Evolutionary conservation across 441 rosid species (phyloP).

Genomic region (Rhodomyrtus psidioides): DNA sequence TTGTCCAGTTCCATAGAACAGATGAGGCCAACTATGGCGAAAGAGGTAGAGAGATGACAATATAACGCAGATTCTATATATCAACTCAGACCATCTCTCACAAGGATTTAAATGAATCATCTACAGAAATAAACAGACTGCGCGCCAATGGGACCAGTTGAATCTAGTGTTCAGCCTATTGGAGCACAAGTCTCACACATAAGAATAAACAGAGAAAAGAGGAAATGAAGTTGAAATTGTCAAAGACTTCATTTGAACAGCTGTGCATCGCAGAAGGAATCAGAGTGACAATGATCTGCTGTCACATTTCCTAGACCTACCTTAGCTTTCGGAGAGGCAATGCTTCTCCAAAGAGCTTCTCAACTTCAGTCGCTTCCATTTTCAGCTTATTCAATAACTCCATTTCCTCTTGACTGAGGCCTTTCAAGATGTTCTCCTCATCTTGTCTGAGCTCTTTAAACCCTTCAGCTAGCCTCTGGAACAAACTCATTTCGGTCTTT

Average conservation of each 20-base stretch:
- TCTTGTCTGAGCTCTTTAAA: constrained; percentile 56
- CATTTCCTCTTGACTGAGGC: constrained; percentile 70
- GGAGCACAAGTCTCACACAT: background rate
- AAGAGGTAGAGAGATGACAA: background rate
- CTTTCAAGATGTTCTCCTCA: constrained; percentile 58
- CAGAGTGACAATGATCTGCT: background rate
- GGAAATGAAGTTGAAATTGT: background rate
- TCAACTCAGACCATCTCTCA: background rate
- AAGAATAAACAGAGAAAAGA: background rate
- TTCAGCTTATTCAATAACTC: constrained; percentile 50
- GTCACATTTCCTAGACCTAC: constrained; percentile 7
- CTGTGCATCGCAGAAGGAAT: background rate
- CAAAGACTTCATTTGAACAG: background rate
- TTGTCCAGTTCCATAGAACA: background rate
- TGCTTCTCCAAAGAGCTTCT: constrained; percentile 69
- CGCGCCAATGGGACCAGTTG: background rate
- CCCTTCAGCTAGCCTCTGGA: constrained; percentile 72
- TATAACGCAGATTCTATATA: background rate
- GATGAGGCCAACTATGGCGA: background rate
- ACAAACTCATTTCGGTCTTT: constrained; percentile 56
- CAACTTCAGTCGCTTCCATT: constrained; percentile 85
- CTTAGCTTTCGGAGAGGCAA: constrained; percentile 71
- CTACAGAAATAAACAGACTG: background rate
- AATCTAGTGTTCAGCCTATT: background rate
- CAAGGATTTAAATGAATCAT: background rate